Conservation (phyloP, 2,329 filamentous ascomycete species). For the Acephala macrosclerotiorum region DNA sequence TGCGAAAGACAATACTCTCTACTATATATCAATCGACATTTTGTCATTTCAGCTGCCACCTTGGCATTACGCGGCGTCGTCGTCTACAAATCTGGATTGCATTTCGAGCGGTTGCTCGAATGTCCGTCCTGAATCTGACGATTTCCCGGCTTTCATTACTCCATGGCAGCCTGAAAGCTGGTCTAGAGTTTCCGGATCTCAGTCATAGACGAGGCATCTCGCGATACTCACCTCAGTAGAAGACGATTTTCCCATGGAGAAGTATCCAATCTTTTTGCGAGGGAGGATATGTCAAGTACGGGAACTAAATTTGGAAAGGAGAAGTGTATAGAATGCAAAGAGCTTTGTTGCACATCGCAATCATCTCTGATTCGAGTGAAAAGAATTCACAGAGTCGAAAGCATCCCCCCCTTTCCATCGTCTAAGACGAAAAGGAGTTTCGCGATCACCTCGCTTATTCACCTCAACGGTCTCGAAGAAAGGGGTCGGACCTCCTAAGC, state of each 20-base stretch:
- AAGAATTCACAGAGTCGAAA: background rate
- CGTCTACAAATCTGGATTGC: background rate
- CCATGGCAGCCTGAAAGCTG: background rate
- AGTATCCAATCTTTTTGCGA: background rate
- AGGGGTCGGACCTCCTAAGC: background rate
- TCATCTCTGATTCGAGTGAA: background rate
- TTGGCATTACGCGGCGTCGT: background rate
- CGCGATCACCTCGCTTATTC: background rate
- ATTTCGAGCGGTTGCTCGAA: background rate
- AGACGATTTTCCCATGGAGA: background rate
- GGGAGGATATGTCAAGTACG: background rate
- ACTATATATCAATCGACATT: background rate
- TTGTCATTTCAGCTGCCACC: background rate
- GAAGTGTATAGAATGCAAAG: background rate
- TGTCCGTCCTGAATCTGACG: background rate
- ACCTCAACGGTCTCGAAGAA: background rate
- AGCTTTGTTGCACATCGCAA: background rate
- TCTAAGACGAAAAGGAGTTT: background rate
- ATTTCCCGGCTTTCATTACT: background rate
- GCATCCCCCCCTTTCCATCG: background rate
- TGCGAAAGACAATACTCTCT: background rate
- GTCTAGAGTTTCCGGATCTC: background rate
- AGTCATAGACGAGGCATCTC: background rate
- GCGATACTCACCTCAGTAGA: slow-evolving; percentile 4
- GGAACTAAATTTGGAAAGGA: background rate